A percentile compares a stretch with the other conserved stretches of the same genome.
Conservation (phyloP, 331 rosid species). For the Telfairia occidentalis region DNA sequence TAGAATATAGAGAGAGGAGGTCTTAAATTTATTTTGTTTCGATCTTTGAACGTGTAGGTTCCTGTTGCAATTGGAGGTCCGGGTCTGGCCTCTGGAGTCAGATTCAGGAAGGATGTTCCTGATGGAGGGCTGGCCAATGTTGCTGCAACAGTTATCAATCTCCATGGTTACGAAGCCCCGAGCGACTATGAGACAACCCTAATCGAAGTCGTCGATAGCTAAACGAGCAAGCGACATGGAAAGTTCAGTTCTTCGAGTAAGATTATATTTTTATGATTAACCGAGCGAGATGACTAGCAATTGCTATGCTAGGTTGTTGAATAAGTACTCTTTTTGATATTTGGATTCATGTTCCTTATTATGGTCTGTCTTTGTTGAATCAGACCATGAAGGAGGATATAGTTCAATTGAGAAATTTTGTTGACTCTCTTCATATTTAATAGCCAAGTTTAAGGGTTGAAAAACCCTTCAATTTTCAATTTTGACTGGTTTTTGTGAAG, state of each 20-base stretch:
- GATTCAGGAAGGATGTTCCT: conserved; percentile 70
- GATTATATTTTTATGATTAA: neutral
- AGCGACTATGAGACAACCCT: conserved; percentile 80
- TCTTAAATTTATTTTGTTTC: neutral
- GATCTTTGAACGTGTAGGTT: conserved; percentile 31
- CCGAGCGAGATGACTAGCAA: neutral
- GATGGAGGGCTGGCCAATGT: conserved; percentile 84
- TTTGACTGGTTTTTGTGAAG: neutral
- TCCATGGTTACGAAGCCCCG: conserved; percentile 87
- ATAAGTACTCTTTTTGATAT: neutral
- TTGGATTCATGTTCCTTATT: neutral
- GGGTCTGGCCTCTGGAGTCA: conserved; percentile 56
- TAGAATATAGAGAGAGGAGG: neutral
- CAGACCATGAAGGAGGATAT: neutral
- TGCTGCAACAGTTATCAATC: conserved; percentile 92
- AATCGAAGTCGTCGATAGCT: conserved; percentile 58
- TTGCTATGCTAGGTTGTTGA: conserved; percentile 1
- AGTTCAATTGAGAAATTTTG: conserved; percentile 1
- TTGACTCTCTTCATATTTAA: neutral
- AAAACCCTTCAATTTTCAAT: neutral
- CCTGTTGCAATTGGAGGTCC: conserved; percentile 98
- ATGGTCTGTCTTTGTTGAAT: neutral
- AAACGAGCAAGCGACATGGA: conserved; percentile 8
- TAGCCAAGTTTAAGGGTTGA: neutral
- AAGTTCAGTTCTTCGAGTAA: neutral